These are phyloP conservation scores for Saccharomyces hybrid DNA, from an alignment of 1,139 yeast genomes.

Conservation along the genomic window DNA sequence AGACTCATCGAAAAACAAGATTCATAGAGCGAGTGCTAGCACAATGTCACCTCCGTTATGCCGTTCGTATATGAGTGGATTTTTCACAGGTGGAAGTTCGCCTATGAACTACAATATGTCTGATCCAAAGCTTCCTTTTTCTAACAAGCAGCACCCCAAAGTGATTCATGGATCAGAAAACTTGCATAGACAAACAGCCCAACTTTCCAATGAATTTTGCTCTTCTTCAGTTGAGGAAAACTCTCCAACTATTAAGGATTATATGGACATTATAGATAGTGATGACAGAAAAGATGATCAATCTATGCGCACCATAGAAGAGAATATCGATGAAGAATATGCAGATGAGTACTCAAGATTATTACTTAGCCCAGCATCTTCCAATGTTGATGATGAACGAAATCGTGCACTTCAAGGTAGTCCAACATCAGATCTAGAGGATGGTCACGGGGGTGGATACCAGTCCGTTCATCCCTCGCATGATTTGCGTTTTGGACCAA, in stretches of 20 bases:
- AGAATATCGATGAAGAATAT: slow-evolving; percentile 2
- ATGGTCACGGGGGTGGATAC: not conserved
- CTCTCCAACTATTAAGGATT: slow-evolving; percentile 6
- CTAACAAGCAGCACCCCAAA: slow-evolving; percentile 12
- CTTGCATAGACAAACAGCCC: slow-evolving; percentile 34
- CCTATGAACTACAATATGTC: slow-evolving; percentile 5
- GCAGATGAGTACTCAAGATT: slow-evolving; percentile 10
- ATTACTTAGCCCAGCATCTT: slow-evolving; percentile 10
- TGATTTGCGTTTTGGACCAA: not conserved
- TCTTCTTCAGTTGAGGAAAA: slow-evolving; percentile 15
- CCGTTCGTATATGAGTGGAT: slow-evolving; percentile 33
- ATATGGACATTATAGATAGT: slow-evolving; percentile 6
- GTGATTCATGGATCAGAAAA: slow-evolving; percentile 26
- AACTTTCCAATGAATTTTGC: slow-evolving; percentile 29
- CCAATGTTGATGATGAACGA: slow-evolving; percentile 2
- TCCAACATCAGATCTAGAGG: not conserved
- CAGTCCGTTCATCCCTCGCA: not conserved
- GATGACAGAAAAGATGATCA: slow-evolving; percentile 1
- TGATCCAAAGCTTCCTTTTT: slow-evolving; percentile 5
- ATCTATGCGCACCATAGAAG: slow-evolving; percentile 1
- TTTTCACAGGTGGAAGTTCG: slow-evolving; percentile 12
- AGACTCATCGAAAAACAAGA: slow-evolving; percentile 1
- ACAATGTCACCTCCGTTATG: slow-evolving; percentile 18
- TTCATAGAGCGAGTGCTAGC: not conserved
- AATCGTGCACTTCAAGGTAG: not conserved